Evolutionary conservation across 2,329 filamentous ascomycete species (phyloP).

Genomic region (Beauveria pseudobassiana): DNA sequence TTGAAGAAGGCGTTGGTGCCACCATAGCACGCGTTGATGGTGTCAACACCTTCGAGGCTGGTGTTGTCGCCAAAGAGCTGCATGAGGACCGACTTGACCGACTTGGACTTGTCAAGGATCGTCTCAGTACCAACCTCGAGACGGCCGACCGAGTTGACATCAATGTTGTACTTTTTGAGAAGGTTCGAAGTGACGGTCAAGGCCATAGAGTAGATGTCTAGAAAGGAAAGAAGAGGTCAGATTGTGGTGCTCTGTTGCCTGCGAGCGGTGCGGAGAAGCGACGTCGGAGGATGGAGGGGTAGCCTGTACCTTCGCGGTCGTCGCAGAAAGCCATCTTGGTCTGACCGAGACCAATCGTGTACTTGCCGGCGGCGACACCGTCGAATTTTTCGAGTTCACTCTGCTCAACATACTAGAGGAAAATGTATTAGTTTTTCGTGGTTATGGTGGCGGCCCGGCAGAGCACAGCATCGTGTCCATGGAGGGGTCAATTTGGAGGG

Average conservation of each 20-base stretch:
- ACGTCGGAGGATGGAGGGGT: constrained; percentile 12
- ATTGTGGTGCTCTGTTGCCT: not conserved
- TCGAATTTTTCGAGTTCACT: constrained; percentile 78
- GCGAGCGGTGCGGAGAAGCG: constrained; percentile 7
- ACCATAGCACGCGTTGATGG: constrained; percentile 79
- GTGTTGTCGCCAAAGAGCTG: constrained; percentile 78
- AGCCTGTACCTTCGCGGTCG: constrained; percentile 67
- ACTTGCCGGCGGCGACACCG: constrained; percentile 74
- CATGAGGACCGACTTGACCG: constrained; percentile 83
- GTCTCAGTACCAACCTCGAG: constrained; percentile 84
- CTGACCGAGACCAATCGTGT: constrained; percentile 86
- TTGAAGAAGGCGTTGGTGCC: constrained; percentile 82
- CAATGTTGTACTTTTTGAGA: constrained; percentile 75
- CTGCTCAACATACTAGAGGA: constrained; percentile 73
- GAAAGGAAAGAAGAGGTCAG: constrained; percentile 15
- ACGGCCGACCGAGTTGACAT: constrained; percentile 68
- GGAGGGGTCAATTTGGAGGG: constrained; percentile 10
- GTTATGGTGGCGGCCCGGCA: constrained; percentile 14
- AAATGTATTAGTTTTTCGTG: constrained; percentile 15
- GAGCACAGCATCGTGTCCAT: constrained; percentile 11
- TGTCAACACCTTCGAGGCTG: constrained; percentile 78
- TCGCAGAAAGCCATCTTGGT: constrained; percentile 91
- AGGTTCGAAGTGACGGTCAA: constrained; percentile 72
- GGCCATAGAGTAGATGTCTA: constrained; percentile 83
- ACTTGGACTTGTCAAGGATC: constrained; percentile 83